Percentiles rank a stretch among this genome's conserved stretches.
Evolutionary conservation across 2,329 filamentous ascomycete species (phyloP).

Genomic region (Incumbomyces lentus): DNA sequence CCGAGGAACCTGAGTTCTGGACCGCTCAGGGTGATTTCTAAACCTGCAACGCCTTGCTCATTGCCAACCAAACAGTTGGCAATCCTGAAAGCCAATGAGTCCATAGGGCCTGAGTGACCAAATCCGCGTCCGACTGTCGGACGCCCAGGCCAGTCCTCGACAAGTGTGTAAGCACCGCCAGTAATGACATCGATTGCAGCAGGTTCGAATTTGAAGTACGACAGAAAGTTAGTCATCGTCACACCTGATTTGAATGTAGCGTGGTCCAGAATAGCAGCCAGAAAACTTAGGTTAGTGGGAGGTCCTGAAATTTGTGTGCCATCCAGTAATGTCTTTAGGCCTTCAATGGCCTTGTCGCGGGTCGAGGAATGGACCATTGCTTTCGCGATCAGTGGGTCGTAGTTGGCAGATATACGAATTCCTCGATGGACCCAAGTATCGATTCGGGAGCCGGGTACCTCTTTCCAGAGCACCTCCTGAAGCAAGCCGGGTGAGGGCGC

Average conservation of each 20-base stretch:
- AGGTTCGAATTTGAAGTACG: conserved; percentile 40
- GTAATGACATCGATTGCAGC: conserved; percentile 47
- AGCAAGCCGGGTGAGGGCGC: conserved; percentile 50
- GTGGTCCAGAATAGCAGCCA: conserved; percentile 40
- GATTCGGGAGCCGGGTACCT: conserved; percentile 40
- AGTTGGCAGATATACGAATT: conserved; percentile 46
- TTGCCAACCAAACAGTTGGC: conserved; percentile 54
- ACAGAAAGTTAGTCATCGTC: conserved; percentile 49
- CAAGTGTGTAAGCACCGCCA: conserved; percentile 46
- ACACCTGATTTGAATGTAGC: conserved; percentile 38
- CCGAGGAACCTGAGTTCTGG: conserved; percentile 48
- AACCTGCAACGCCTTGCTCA: conserved; percentile 37
- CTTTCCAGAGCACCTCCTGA: conserved; percentile 47
- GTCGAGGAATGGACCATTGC: conserved; percentile 44
- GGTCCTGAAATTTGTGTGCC: conserved; percentile 42
- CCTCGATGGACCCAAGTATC: conserved; percentile 56
- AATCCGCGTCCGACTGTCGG: conserved; percentile 48
- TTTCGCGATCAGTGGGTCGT: conserved; percentile 50
- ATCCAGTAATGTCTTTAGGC: conserved; percentile 34
- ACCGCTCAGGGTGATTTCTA: conserved; percentile 52
- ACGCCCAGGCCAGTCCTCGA: conserved; percentile 51
- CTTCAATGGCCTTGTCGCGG: conserved; percentile 34
- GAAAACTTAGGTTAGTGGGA: conserved; percentile 48
- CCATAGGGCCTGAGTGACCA: conserved; percentile 52
- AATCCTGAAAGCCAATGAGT: conserved; percentile 46